Evolutionary conservation across 2,329 filamentous ascomycete species (phyloP).

Genomic region (Pestalotiopsis sp.): DNA sequence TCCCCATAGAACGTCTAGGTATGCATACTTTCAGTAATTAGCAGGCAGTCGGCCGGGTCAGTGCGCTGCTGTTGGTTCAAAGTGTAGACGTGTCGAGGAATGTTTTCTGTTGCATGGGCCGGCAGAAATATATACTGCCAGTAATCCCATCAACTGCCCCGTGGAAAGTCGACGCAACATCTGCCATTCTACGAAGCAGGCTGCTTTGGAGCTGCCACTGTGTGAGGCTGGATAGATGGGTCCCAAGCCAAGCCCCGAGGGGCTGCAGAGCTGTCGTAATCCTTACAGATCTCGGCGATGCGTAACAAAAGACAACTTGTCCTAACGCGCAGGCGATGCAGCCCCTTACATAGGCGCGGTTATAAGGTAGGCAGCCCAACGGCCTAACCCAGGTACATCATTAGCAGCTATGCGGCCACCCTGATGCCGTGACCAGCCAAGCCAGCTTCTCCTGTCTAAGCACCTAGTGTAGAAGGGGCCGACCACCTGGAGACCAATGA

Average conservation of each 20-base stretch:
- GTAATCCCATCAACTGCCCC: too few species aligned
- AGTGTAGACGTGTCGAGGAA: too few species aligned
- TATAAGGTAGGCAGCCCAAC: background rate
- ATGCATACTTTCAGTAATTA: too few species aligned
- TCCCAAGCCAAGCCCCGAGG: background rate
- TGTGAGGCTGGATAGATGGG: background rate
- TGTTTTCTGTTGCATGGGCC: too few species aligned
- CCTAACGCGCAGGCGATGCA: background rate
- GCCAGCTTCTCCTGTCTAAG: background rate
- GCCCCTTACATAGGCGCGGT: conserved; percentile 1
- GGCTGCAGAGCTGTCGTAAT: background rate
- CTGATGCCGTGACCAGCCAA: background rate
- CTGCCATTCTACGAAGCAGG: background rate
- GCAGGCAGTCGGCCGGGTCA: too few species aligned
- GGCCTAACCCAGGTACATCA: background rate
- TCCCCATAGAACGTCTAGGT: too few species aligned
- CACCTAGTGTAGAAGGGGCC: background rate
- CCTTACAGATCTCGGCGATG: background rate
- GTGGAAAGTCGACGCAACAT: background rate
- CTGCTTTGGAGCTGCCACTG: background rate
- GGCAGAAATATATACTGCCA: too few species aligned
- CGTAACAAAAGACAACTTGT: background rate
- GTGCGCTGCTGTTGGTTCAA: too few species aligned
- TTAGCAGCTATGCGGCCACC: background rate
- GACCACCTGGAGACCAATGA: background rate